Evolutionary conservation across 2,329 filamentous ascomycete genomes (phyloP).

Genomic region (Polytolypa hystricis): DNA sequence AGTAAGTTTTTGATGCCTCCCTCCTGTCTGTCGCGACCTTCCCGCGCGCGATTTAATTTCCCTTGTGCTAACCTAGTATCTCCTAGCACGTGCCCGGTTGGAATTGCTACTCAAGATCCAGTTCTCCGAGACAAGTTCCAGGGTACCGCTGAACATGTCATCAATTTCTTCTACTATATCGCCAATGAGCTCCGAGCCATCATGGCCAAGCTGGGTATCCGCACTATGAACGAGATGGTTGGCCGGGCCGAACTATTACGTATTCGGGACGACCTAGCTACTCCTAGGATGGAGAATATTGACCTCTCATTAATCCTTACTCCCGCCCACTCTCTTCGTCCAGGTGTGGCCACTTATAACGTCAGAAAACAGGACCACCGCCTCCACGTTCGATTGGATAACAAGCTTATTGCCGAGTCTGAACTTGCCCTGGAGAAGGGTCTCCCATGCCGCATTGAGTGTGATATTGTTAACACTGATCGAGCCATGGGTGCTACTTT

Average conservation of each 20-base stretch:
- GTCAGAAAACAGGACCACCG: slow-evolving; percentile 95
- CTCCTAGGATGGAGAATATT: slow-evolving; percentile 82
- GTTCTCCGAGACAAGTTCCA: slow-evolving; percentile 86
- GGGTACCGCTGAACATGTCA: slow-evolving; percentile 88
- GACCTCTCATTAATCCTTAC: slow-evolving; percentile 87
- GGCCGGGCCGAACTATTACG: slow-evolving; percentile 78
- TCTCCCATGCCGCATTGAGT: slow-evolving; percentile 83
- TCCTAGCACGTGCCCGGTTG: slow-evolving; percentile 72
- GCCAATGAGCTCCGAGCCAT: slow-evolving; percentile 93
- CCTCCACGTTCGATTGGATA: slow-evolving; percentile 84
- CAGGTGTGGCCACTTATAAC: slow-evolving; percentile 92
- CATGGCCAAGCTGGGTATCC: slow-evolving; percentile 91
- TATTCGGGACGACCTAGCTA: slow-evolving; percentile 79
- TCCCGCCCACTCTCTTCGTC: slow-evolving; percentile 88
- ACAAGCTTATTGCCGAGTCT: slow-evolving; percentile 92
- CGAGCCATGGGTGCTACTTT: slow-evolving; percentile 86
- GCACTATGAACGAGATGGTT: slow-evolving; percentile 96
- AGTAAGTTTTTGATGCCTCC: slow-evolving; percentile 12
- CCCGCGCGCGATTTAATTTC: no score
- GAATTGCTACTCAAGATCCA: slow-evolving; percentile 93
- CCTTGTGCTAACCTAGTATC: slow-evolving; percentile 18
- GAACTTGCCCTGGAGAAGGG: slow-evolving; percentile 93
- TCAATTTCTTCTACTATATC: slow-evolving; percentile 98
- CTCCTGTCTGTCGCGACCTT: no score
- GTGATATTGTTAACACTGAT: slow-evolving; percentile 93